A percentile compares a stretch with the other conserved stretches of the same genome.
Conservation (phyloP, 768 basidiomycete species). For the Trametopsis cervina region DNA sequence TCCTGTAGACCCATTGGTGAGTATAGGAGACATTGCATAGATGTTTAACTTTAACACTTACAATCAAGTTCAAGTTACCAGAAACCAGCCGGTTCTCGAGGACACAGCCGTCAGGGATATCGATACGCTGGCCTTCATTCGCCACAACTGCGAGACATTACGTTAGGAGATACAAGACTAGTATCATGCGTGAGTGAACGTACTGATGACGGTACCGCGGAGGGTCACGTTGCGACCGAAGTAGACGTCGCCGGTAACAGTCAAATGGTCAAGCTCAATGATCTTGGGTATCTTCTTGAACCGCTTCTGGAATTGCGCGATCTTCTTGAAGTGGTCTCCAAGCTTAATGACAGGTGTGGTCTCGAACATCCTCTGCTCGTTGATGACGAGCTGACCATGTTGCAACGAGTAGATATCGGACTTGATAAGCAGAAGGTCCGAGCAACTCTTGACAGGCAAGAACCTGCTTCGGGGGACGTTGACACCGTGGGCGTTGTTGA, state of each 20-base stretch:
- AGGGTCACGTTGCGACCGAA: slow-evolving; percentile 61
- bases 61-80: slow-evolving; percentile 71
- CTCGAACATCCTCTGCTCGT: slow-evolving; percentile 49
- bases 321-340: slow-evolving; percentile 74
- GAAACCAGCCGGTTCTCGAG: slow-evolving; percentile 58
- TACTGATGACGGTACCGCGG: slow-evolving; percentile 58
- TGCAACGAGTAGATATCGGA: slow-evolving; percentile 63
- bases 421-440: slow-evolving; percentile 60
- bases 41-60: slow-evolving; percentile 30
- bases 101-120: slow-evolving; percentile 51
- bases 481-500: slow-evolving; percentile 58
- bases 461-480: slow-evolving; percentile 71
- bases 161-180: background rate
- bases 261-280: slow-evolving; percentile 68
- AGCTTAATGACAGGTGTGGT: slow-evolving; percentile 71
- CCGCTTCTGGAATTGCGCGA: slow-evolving; percentile 61
- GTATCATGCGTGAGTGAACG: slow-evolving; percentile 13
- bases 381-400: slow-evolving; percentile 64
- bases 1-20: slow-evolving; percentile 19
- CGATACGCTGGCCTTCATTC: slow-evolving; percentile 51
- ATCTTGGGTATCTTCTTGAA: slow-evolving; percentile 74
- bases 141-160: slow-evolving; percentile 30
- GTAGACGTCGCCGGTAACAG: slow-evolving; percentile 61
- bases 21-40: background rate
- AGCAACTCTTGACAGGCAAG: slow-evolving; percentile 60